phyloP scores from a whole-genome alignment of 129 eudicot genomes.

The Centaurea solstitialis region DNA sequence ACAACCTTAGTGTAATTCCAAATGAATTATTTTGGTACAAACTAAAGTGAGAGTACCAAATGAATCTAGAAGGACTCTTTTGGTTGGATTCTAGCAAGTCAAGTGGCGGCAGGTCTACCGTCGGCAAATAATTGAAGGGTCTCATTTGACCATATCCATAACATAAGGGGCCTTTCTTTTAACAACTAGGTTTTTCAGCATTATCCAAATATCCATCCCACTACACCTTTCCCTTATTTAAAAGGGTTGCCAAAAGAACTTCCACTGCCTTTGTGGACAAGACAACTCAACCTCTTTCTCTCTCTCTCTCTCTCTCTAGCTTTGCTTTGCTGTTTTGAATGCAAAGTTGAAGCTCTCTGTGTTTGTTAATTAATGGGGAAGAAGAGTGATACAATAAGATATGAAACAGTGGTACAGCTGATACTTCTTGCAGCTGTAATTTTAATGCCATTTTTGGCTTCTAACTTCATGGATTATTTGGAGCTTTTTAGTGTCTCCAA shows the following conservation, averaged over 20 bases:
- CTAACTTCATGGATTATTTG: conserved; percentile 26
- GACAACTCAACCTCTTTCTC: conserved; percentile 16
- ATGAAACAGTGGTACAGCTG: conserved; percentile 20
- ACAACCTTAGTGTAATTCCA: background rate
- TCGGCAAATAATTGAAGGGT: conserved; percentile 27
- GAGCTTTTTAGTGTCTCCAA: conserved; percentile 39
- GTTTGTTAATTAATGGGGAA: conserved; percentile 29
- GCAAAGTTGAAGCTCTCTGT: conserved; percentile 12
- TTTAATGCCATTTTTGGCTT: conserved; percentile 23
- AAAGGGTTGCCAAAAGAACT: conserved; percentile 16
- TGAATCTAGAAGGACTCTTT: background rate
- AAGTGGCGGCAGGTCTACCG: conserved; percentile 16
- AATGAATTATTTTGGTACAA: background rate
- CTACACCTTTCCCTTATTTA: background rate
- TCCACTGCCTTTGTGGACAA: conserved; percentile 25
- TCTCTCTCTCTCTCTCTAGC: conserved; percentile 2
- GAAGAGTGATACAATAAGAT: background rate
- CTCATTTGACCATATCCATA: background rate
- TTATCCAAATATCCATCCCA: conserved; percentile 16
- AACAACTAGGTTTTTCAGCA: background rate
- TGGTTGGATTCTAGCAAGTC: conserved; percentile 7
- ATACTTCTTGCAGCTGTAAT: conserved; percentile 28
- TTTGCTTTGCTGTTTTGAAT: conserved; percentile 19
- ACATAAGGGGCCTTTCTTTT: background rate
- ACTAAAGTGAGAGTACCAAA: background rate